These are phyloP conservation scores for Cladorrhinum sp. DNA, from an alignment of 2,329 filamentous ascomycete species.

Conservation along the genomic window DNA sequence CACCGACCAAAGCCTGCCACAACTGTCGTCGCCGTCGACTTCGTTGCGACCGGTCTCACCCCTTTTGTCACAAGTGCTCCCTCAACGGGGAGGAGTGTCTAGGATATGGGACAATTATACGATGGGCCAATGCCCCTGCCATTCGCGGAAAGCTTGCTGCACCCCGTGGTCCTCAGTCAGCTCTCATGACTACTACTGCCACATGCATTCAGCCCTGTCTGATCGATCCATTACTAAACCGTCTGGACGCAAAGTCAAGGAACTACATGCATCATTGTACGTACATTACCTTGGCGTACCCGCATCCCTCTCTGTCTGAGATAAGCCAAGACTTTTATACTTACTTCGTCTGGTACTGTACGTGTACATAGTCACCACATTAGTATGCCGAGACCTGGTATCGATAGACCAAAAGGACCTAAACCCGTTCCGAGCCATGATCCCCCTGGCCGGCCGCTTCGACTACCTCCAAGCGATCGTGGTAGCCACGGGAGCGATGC, in stretches of 20 bases:
- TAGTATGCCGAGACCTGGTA: constrained; percentile 53
- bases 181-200: too few relatives aligned
- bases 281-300: constrained; percentile 23
- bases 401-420: constrained; percentile 41
- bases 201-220: constrained; percentile 35
- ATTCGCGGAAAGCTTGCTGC: constrained; percentile 45
- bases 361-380: constrained; percentile 39
- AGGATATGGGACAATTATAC: constrained; percentile 58
- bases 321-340: constrained; percentile 15
- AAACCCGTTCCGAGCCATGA: constrained; percentile 47
- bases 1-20: constrained; percentile 56
- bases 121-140: constrained; percentile 54
- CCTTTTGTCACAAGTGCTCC: constrained; percentile 58
- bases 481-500: constrained; percentile 47
- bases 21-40: constrained; percentile 60
- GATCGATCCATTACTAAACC: constrained; percentile 54
- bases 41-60: constrained; percentile 60
- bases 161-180: neutral
- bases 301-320: neutral
- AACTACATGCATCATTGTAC: constrained; percentile 52
- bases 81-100: constrained; percentile 55
- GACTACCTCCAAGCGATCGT: constrained; percentile 46
- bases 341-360: neutral
- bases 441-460: constrained; percentile 41
- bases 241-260: constrained; percentile 45